These are phyloP conservation scores for Boletus eberwhitei DNA, from an alignment of 768 basidiomycete genomes.

Conservation along the genomic window DNA sequence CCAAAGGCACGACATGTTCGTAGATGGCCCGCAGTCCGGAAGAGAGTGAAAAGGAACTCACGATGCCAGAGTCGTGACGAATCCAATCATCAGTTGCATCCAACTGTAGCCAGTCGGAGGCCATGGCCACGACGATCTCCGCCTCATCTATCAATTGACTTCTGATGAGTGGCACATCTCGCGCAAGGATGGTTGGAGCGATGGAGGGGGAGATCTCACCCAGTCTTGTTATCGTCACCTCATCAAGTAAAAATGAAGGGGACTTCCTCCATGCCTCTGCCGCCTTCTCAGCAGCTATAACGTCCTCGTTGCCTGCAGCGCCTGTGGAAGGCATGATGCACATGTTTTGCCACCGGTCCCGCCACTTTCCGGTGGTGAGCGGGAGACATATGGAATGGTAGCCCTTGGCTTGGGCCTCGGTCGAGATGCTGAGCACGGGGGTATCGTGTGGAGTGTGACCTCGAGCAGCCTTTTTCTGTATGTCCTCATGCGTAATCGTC, in stretches of 20 bases:
- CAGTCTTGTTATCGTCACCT: slow-evolving; percentile 87
- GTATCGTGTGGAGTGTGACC: slow-evolving; percentile 35
- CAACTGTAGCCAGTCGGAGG: slow-evolving; percentile 94
- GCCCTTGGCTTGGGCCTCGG: slow-evolving; percentile 56
- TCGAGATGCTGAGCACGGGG: slow-evolving; percentile 48
- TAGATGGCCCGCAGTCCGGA: slow-evolving; percentile 5
- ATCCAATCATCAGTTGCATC: slow-evolving; percentile 93
- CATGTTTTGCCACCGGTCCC: slow-evolving; percentile 82
- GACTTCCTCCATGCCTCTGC: slow-evolving; percentile 88
- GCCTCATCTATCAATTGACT: slow-evolving; percentile 57
- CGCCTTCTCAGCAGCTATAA: slow-evolving; percentile 47
- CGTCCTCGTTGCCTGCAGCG: slow-evolving; percentile 36
- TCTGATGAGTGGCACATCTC: slow-evolving; percentile 13
- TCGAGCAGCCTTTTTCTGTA: slow-evolving; percentile 29
- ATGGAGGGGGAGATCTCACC: slow-evolving; percentile 40
- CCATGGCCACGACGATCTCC: slow-evolving; percentile 66
- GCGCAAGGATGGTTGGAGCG: slow-evolving; percentile 11
- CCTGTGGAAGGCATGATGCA: slow-evolving; percentile 64
- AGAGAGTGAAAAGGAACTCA: slow-evolving; percentile 39
- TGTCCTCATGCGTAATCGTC: slow-evolving; percentile 36
- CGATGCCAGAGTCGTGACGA: slow-evolving; percentile 93
- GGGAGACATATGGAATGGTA: slow-evolving; percentile 79
- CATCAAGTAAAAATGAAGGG: slow-evolving; percentile 74
- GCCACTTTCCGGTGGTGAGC: slow-evolving; percentile 89
- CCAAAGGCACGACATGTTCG: slow-evolving; percentile 8